A percentile compares a stretch with the other conserved stretches of the same genome.
phyloP scores from a whole-genome alignment of 192 early-diverging fungal genomes.

The Pecoramyces ruminantium region DNA sequence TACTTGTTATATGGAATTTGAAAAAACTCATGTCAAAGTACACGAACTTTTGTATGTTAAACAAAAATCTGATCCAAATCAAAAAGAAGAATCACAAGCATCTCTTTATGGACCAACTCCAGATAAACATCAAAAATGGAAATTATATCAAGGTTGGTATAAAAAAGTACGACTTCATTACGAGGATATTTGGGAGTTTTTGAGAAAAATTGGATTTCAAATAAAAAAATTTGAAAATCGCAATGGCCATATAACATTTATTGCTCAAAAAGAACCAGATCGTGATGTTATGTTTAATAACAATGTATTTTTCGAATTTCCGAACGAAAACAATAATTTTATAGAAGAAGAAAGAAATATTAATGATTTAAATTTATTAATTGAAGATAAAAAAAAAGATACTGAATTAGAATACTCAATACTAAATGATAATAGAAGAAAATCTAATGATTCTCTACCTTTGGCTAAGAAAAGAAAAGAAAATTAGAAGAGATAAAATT shows the following conservation, averaged over 20 bases:
- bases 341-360: not conserved
- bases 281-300: not conserved
- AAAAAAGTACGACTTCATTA: not conserved
- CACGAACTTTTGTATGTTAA: constrained; percentile 6
- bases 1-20: constrained; percentile 15
- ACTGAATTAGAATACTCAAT: not conserved
- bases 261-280: not conserved
- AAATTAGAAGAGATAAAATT: too few species aligned
- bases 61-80: constrained; percentile 9
- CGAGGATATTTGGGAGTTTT: not conserved
- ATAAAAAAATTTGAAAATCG: not conserved
- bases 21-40: constrained; percentile 8
- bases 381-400: not conserved
- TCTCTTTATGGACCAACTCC: not conserved
- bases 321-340: not conserved
- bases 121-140: not conserved
- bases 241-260: not conserved
- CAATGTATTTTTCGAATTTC: not conserved
- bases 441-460: not conserved
- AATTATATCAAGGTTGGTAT: not conserved
- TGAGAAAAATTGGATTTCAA: not conserved
- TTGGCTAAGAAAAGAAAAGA: not conserved
- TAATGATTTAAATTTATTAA: not conserved
- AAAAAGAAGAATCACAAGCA: constrained; percentile 5
- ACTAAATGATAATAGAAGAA: not conserved